Percentiles rank a stretch among this genome's conserved stretches.
Evolutionary conservation across 2,329 filamentous ascomycete genomes (phyloP).

Genomic region (Fusarium sp.): DNA sequence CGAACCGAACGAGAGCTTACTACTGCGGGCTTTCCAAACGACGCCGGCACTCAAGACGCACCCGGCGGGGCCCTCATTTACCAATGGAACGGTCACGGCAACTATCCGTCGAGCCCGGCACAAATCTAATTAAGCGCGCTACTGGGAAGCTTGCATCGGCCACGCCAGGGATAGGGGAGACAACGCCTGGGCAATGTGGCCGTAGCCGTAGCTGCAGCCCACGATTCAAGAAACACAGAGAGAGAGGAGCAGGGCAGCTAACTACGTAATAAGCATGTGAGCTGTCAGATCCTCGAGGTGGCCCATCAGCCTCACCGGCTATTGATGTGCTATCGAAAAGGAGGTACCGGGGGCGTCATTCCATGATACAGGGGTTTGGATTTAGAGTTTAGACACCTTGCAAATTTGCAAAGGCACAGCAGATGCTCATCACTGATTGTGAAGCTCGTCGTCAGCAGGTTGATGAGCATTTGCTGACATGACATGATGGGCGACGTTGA

Average conservation of each 20-base stretch:
- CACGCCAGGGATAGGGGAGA: slow-evolving; percentile 7
- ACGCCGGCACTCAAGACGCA: background rate
- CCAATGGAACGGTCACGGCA: slow-evolving; percentile 9
- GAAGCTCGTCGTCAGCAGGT: no score
- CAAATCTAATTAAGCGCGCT: background rate
- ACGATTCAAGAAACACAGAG: background rate
- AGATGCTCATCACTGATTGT: background rate
- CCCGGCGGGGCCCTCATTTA: background rate
- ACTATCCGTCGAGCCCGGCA: slow-evolving; percentile 13
- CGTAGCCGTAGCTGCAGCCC: no score
- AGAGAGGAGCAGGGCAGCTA: no score
- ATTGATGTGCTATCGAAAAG: background rate
- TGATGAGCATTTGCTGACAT: no score
- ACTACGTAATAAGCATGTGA: background rate
- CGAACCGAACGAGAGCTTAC: no score
- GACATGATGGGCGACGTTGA: background rate
- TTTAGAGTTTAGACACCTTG: slow-evolving; percentile 16
- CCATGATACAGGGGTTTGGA: background rate
- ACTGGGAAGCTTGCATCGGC: background rate
- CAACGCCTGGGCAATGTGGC: background rate
- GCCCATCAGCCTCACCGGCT: background rate
- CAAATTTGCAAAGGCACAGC: background rate
- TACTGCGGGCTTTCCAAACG: background rate
- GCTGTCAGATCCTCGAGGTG: slow-evolving; percentile 1
- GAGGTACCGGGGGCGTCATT: background rate